Percentiles rank a stretch among this genome's conserved stretches.
Conservation (phyloP, 73 alveolate genomes). For the Effrenium voratum region DNA sequence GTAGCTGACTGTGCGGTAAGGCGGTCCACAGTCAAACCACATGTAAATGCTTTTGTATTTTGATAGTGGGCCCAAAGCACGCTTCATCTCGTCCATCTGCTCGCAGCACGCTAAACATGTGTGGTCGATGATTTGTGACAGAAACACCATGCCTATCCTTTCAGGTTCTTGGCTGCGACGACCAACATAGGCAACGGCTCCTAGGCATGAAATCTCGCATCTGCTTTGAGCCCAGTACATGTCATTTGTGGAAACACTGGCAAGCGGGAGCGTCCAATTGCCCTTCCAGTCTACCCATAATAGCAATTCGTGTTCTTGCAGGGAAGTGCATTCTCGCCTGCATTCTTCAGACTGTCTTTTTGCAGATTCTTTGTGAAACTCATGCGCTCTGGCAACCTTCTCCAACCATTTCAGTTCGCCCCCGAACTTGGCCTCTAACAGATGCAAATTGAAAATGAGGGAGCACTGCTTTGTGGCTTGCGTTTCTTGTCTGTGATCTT, state of each 20-base stretch:
- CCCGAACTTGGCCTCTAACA: background rate
- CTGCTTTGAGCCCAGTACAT: background rate
- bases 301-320: background rate
- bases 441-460: background rate
- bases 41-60: background rate
- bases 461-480: background rate
- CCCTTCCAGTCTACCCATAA: conserved; percentile 7
- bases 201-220: background rate
- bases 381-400: background rate
- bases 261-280: background rate
- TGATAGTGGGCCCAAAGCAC: background rate
- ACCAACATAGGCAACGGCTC: background rate
- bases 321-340: background rate
- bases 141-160: background rate
- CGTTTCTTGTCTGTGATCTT: background rate
- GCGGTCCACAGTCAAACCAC: background rate
- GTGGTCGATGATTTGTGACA: background rate
- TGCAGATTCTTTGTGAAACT: background rate
- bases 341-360: background rate
- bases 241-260: background rate
- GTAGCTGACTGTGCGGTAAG: background rate
- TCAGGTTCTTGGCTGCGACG: background rate
- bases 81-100: background rate
- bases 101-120: background rate
- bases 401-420: background rate